Conservation (phyloP, 2,329 filamentous ascomycete species). For the Diplodia intermedia region DNA sequence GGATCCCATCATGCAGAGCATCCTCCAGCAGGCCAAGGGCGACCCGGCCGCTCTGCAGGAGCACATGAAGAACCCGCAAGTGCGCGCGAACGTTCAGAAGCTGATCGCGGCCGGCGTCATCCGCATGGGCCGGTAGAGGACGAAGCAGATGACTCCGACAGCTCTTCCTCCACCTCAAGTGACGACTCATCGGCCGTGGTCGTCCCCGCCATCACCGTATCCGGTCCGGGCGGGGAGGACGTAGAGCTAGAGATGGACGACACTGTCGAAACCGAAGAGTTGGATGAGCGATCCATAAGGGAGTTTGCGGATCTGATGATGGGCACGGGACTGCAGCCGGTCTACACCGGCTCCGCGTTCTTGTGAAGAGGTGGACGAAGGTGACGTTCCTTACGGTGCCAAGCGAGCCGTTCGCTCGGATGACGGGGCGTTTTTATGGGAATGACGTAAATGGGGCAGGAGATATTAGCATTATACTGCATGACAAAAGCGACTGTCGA, state of each 20-base stretch:
- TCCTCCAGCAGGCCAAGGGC: conserved; percentile 93
- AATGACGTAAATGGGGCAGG: neutral
- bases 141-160: neutral
- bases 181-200: neutral
- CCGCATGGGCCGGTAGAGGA: conserved; percentile 66
- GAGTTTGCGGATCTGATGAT: conserved; percentile 19
- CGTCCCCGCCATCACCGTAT: conserved; percentile 10
- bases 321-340: conserved; percentile 23
- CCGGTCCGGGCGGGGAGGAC: conserved; percentile 12
- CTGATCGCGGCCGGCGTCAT: conserved; percentile 92
- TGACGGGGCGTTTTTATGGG: conserved; percentile 4
- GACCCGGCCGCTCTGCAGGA: conserved; percentile 92
- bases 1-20: conserved; percentile 97
- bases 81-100: conserved; percentile 91
- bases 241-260: conserved; percentile 14
- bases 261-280: neutral
- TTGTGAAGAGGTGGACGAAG: neutral
- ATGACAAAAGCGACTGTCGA: conserved; percentile 23
- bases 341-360: conserved; percentile 19
- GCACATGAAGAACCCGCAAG: conserved; percentile 92
- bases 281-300: conserved; percentile 10
- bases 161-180: neutral
- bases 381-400: neutral
- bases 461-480: conserved; percentile 12
- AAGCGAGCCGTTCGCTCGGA: neutral